Percentiles rank a stretch among this genome's conserved stretches.
Evolutionary conservation across 306 rosid species (phyloP).

Genomic region (Vigna radiata): DNA sequence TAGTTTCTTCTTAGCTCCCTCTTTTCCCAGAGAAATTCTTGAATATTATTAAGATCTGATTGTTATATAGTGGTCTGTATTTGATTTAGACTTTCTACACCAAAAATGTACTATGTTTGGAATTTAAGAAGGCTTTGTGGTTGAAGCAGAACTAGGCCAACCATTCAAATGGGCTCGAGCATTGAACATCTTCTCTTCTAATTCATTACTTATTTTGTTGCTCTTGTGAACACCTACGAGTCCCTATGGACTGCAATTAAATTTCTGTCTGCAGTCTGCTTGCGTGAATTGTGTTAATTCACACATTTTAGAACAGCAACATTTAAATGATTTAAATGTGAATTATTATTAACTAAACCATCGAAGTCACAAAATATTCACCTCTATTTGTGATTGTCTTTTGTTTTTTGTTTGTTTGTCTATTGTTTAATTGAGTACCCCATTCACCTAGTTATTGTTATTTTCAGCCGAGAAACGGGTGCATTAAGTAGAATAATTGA

Average conservation of each 20-base stretch:
- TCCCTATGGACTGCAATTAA: neutral
- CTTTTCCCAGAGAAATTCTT: too few relatives aligned
- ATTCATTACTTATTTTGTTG: slow-evolving; percentile 18
- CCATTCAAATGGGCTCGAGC: neutral
- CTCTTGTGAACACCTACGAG: neutral
- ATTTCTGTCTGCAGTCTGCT: neutral
- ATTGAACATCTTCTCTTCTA: neutral
- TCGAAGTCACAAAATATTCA: slow-evolving; percentile 1
- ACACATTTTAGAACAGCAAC: too few relatives aligned
- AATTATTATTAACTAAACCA: slow-evolving; percentile 9
- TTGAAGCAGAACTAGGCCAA: slow-evolving; percentile 5
- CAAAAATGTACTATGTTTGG: neutral
- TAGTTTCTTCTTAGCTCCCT: too few relatives aligned
- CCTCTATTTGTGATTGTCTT: neutral
- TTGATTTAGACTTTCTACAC: neutral
- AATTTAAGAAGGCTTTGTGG: slow-evolving; percentile 5
- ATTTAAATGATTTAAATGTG: neutral
- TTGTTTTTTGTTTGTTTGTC: slow-evolving; percentile 23
- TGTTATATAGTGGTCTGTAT: too few relatives aligned
- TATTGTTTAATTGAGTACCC: slow-evolving; percentile 25
- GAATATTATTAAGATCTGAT: too few relatives aligned
- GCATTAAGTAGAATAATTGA: slow-evolving; percentile 90
- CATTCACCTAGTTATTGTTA: slow-evolving; percentile 39
- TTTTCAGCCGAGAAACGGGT: slow-evolving; percentile 96
- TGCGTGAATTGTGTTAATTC: too few relatives aligned